phyloP scores from a whole-genome alignment of 495 filamentous ascomycete species.

The Lasiosphaeris hirsuta region DNA sequence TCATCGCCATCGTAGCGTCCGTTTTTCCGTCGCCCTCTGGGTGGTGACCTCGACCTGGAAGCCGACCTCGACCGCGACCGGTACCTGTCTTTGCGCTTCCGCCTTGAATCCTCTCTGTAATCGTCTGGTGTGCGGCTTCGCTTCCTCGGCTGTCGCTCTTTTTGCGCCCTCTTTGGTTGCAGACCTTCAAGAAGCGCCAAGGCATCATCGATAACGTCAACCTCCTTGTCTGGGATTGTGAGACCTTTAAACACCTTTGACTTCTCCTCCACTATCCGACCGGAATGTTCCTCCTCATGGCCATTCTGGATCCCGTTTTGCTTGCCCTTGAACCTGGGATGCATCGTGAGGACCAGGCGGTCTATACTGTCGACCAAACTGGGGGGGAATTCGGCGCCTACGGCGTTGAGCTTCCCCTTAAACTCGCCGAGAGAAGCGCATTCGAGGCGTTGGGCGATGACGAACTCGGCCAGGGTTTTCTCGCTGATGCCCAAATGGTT shows the following conservation, averaged over 20 bases:
- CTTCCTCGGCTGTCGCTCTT: slow-evolving; percentile 52
- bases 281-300: slow-evolving; percentile 41
- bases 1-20: slow-evolving; percentile 61
- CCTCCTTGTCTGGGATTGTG: slow-evolving; percentile 77
- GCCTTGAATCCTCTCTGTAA: slow-evolving; percentile 46
- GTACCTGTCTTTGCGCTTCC: slow-evolving; percentile 47
- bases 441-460: slow-evolving; percentile 85
- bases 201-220: slow-evolving; percentile 82
- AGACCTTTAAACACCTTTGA: slow-evolving; percentile 83
- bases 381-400: slow-evolving; percentile 81
- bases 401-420: slow-evolving; percentile 61
- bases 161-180: slow-evolving; percentile 60
- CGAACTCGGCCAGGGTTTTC: slow-evolving; percentile 91
- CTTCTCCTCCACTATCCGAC: slow-evolving; percentile 54
- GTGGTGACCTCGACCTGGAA: slow-evolving; percentile 51
- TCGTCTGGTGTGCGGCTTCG: slow-evolving; percentile 70
- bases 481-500: slow-evolving; percentile 93
- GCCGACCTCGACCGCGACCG: slow-evolving; percentile 43
- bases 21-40: slow-evolving; percentile 44
- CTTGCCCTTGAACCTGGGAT: slow-evolving; percentile 71
- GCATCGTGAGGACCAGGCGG: slow-evolving; percentile 81
- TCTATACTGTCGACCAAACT: slow-evolving; percentile 91
- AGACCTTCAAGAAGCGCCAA: slow-evolving; percentile 86
- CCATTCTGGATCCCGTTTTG: slow-evolving; percentile 38
- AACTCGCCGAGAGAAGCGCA: slow-evolving; percentile 66